These are phyloP conservation scores for Aspergillus piperis DNA, from an alignment of 2,329 filamentous ascomycete genomes.

Conservation along the genomic window DNA sequence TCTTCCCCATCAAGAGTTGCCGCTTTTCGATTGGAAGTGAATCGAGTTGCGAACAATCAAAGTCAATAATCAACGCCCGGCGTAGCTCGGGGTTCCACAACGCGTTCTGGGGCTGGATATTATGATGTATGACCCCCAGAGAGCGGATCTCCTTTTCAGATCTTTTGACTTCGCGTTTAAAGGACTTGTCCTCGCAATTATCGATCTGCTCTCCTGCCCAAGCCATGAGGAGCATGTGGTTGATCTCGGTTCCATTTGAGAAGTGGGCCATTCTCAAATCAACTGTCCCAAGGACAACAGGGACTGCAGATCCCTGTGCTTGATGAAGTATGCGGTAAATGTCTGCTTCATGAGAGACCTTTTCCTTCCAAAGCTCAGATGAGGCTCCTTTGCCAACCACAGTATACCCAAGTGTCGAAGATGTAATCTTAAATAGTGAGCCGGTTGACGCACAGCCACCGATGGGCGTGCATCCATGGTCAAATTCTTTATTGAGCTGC, in stretches of 20 bases:
- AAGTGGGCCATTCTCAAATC: constrained; percentile 15
- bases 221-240: not conserved
- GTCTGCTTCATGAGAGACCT: constrained; percentile 25
- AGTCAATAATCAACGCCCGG: not conserved
- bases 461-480: constrained; percentile 25
- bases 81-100: not conserved
- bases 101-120: not conserved
- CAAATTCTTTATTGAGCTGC: not conserved
- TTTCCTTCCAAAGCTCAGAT: constrained; percentile 22
- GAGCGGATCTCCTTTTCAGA: not conserved
- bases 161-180: not conserved
- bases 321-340: constrained; percentile 26
- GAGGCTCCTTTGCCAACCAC: constrained; percentile 32
- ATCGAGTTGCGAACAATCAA: no score
- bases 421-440: constrained; percentile 35
- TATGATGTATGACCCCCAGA: not conserved
- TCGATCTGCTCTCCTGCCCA: not conserved
- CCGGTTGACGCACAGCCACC: constrained; percentile 28
- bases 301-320: constrained; percentile 29
- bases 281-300: constrained; percentile 30
- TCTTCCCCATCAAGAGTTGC: no score
- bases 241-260: not conserved
- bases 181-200: not conserved
- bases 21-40: no score
- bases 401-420: constrained; percentile 24